Base-by-base conservation (phyloP, 495 filamentous ascomycete genomes). In the Aspergillus indologenus region DNA sequence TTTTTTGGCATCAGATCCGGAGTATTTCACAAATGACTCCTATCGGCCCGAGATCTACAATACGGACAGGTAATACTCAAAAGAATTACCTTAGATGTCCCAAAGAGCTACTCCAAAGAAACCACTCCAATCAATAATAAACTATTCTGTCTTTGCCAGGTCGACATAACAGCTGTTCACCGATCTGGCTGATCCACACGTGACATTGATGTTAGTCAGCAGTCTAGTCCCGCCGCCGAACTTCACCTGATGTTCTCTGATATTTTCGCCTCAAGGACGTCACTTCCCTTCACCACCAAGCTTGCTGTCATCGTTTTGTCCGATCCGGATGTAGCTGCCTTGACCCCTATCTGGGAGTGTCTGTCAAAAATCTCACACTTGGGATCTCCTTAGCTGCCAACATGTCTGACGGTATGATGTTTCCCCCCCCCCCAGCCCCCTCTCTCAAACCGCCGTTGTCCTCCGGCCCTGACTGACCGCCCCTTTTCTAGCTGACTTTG, bases 401-500 rank as follows among this genome's bases (percentile, higher is more conserved):
- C 62, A 86, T 86, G 83, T 85, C 83, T 74, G 83, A 86, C 78
- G 71, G 83, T 86, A 78, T 57, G 78, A 61, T n/a, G n/a, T n/a
- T n/a, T n/a, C n/a, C n/a, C n/a, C n/a, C n/a, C 63, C 50, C 53
- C 60, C 56, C 51, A 43, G 59, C 59, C 47, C 53, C 53, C 52
- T 20, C 64, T 71, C 46, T 46, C 29, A 15, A 31, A 31, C 22
- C n/a, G 17, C 48, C 17, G 20, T 23, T 23, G 19, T 51, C 11
- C 12, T 50, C 14, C 46, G 24, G n/a, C n/a, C 19, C 56, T 52
- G 31, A 54, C 68, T 75, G 34, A 76, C 62, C 15, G 34, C 52
- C 46, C 48, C 34, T 40, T n/a, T 40, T 58, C 21, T 57, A 87
- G 87, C 88, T 68, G 91, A 94, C 67, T 91, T 96, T 74, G 89